Evolutionary conservation across 2,329 filamentous ascomycete species (phyloP).

Genomic region (Hypoxylon sp.): DNA sequence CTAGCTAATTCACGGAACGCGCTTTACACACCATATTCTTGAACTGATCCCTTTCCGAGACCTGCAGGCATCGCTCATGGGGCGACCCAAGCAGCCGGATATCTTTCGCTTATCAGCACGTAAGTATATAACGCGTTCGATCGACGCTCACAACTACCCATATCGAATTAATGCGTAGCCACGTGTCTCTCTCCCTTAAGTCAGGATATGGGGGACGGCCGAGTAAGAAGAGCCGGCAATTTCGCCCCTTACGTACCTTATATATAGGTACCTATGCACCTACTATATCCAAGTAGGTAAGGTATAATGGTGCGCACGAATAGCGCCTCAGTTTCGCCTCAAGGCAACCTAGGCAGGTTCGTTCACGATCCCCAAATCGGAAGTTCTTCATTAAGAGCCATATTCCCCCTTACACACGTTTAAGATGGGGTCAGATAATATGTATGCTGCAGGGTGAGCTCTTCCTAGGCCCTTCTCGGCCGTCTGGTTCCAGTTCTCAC

Average conservation of each 20-base stretch:
- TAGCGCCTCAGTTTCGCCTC: neutral
- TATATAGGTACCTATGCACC: neutral
- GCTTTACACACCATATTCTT: neutral
- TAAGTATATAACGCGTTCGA: constrained; percentile 6
- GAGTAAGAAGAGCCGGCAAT: constrained; percentile 6
- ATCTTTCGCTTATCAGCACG: constrained; percentile 10
- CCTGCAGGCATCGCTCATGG: neutral
- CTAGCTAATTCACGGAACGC: constrained; percentile 2
- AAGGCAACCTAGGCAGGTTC: neutral
- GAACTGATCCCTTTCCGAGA: constrained; percentile 2
- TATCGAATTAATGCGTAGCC: constrained; percentile 2
- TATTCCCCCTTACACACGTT: constrained; percentile 17
- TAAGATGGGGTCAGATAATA: constrained; percentile 13
- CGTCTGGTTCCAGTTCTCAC: constrained; percentile 21
- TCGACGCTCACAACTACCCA: neutral
- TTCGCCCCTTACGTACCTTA: constrained; percentile 7
- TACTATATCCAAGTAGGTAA: neutral
- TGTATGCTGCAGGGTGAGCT: constrained; percentile 31
- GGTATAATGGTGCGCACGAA: neutral
- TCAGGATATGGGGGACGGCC: constrained; percentile 9
- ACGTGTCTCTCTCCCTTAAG: constrained; percentile 19
- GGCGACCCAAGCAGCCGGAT: constrained; percentile 19
- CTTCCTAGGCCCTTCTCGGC: constrained; percentile 13
- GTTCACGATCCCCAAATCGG: constrained; percentile 1
- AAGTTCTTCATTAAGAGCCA: constrained; percentile 8